A percentile compares a stretch with the other conserved stretches of the same genome.
Conservation (phyloP, 2,329 filamentous ascomycete species). For the Tolypocladium sp. region DNA sequence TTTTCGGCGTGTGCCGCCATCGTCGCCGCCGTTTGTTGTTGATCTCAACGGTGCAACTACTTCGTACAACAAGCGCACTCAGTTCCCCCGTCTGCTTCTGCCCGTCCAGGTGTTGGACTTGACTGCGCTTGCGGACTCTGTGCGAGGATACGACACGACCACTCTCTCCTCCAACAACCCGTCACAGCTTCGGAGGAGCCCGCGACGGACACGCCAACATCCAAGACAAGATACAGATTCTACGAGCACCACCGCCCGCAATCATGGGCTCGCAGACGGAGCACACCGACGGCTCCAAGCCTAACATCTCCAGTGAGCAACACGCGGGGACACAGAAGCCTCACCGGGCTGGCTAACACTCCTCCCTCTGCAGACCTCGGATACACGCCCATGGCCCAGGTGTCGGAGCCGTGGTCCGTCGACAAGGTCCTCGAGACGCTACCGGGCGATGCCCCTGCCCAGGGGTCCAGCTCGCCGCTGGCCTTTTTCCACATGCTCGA, state of each 20-base stretch:
- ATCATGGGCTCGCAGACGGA: slow-evolving; percentile 1
- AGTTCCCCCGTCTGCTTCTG: neutral
- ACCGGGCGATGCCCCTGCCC: slow-evolving; percentile 40
- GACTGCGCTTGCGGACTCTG: neutral
- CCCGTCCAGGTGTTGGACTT: neutral
- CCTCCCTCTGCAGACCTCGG: slow-evolving; percentile 16
- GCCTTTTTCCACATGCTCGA: slow-evolving; percentile 93
- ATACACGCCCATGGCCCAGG: slow-evolving; percentile 25
- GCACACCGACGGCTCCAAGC: slow-evolving; percentile 1
- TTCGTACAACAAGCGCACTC: neutral
- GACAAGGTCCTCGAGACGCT: slow-evolving; percentile 58
- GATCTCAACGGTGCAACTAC: neutral
- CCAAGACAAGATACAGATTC: neutral
- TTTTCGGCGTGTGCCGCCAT: neutral
- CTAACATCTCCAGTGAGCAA: slow-evolving; percentile 16
- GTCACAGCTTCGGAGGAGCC: neutral
- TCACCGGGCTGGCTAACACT: neutral
- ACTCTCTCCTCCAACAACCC: neutral
- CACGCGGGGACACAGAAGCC: neutral
- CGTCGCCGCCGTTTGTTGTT: neutral
- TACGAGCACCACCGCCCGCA: neutral
- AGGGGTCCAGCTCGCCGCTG: slow-evolving; percentile 63
- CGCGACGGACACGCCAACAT: neutral
- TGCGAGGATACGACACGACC: neutral
- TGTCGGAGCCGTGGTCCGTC: slow-evolving; percentile 43